phyloP scores from a whole-genome alignment of 2,329 filamentous ascomycete genomes.

The Geosmithia morbida region DNA sequence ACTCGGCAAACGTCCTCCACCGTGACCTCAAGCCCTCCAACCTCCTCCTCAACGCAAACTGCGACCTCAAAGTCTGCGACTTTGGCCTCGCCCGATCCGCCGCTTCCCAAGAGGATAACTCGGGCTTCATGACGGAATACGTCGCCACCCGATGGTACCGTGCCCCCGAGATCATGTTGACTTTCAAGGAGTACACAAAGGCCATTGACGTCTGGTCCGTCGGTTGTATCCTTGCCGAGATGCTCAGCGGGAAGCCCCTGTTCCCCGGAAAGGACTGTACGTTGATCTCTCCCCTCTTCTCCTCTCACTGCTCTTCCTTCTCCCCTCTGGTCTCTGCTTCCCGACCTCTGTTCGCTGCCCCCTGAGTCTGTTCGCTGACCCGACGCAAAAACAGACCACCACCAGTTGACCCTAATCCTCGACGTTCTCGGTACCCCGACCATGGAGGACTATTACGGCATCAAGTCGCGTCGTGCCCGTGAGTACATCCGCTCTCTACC shows the following conservation, averaged over 20 bases:
- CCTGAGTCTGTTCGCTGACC: too few relatives aligned
- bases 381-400: constrained; percentile 53
- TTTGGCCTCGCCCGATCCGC: constrained; percentile 70
- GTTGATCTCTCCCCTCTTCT: constrained; percentile 17
- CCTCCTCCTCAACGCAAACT: constrained; percentile 92
- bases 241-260: constrained; percentile 94
- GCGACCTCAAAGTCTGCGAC: constrained; percentile 97
- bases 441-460: constrained; percentile 99
- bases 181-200: constrained; percentile 99
- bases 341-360: too few relatives aligned
- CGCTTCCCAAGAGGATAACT: constrained; percentile 96
- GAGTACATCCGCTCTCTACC: constrained; percentile 97
- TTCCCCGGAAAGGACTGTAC: constrained; percentile 97
- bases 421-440: constrained; percentile 96
- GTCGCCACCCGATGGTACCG: constrained; percentile 98
- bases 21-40: constrained; percentile 97
- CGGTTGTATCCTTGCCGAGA: constrained; percentile 94
- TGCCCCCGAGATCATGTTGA: constrained; percentile 98
- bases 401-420: constrained; percentile 92
- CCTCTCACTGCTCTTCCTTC: background rate
- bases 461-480: constrained; percentile 92
- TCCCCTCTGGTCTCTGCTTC: too few relatives aligned
- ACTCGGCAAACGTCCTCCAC: constrained; percentile 95
- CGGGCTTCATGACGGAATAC: constrained; percentile 99
- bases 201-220: constrained; percentile 99